Conservation (phyloP, 768 basidiomycete genomes). For the Psilocybe sp. region DNA sequence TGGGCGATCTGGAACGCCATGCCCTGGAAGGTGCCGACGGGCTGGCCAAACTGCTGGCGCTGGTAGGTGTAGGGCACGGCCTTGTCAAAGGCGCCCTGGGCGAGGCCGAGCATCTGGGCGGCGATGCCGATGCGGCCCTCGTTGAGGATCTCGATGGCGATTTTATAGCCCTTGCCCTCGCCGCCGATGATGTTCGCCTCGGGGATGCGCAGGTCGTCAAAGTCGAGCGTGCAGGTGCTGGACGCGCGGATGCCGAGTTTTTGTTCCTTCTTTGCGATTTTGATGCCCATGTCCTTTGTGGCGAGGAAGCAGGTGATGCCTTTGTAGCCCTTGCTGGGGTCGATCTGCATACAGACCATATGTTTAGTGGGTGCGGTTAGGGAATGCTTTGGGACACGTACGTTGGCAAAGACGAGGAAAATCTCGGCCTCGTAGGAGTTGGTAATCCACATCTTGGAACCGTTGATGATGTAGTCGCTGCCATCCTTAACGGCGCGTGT, state of each 20-base stretch:
- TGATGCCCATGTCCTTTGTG: conserved; percentile 93
- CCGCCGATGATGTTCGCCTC: conserved; percentile 89
- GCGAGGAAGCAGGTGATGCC: conserved; percentile 98
- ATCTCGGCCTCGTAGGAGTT: conserved; percentile 91
- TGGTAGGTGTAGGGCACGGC: conserved; percentile 94
- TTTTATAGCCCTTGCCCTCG: conserved; percentile 92
- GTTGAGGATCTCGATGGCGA: conserved; percentile 95
- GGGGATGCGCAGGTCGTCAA: conserved; percentile 87
- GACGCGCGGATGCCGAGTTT: conserved; percentile 97
- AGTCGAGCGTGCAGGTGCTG: conserved; percentile 91
- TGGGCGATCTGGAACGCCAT: conserved; percentile 95
- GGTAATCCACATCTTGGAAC: conserved; percentile 99
- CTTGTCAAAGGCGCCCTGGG: conserved; percentile 95
- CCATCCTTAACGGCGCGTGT: conserved; percentile 89
- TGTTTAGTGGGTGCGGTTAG: background rate
- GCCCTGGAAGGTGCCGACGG: conserved; percentile 92
- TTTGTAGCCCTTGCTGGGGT: conserved; percentile 95
- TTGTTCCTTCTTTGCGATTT: conserved; percentile 98
- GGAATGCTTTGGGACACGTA: conserved; percentile 28
- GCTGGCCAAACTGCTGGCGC: conserved; percentile 91
- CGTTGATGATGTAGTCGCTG: conserved; percentile 83
- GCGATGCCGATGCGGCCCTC: conserved; percentile 98
- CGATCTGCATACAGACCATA: conserved; percentile 40
- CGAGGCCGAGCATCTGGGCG: conserved; percentile 97
- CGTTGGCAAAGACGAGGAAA: conserved; percentile 94